Percentiles rank a stretch among this genome's conserved stretches.
These are phyloP conservation scores for Sonneratia alba DNA, from an alignment of 345 rosid genomes.

Conservation along the genomic window DNA sequence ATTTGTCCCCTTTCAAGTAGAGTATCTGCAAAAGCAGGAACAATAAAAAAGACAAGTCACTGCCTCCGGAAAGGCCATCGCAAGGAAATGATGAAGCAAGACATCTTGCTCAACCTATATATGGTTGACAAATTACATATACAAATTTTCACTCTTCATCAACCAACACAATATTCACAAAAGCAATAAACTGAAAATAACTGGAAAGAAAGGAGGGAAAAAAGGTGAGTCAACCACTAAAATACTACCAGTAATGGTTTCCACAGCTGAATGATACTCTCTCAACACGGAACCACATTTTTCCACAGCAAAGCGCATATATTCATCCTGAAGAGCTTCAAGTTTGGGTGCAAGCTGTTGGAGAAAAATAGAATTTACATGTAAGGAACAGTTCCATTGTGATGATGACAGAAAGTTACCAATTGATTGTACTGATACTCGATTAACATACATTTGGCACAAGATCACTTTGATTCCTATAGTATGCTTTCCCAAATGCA, in stretches of 20 bases:
- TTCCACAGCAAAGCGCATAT: constrained; percentile 70
- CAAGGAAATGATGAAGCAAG: not conserved
- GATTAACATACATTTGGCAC: constrained; percentile 58
- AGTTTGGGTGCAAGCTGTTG: constrained; percentile 82
- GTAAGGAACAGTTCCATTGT: not conserved
- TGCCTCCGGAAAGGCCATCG: not conserved
- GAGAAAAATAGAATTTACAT: not conserved
- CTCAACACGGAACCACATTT: constrained; percentile 70
- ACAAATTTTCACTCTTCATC: not conserved
- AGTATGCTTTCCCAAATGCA: constrained; percentile 86
- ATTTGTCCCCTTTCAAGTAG: constrained; percentile 72
- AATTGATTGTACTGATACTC: not conserved
- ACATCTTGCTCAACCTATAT: not conserved
- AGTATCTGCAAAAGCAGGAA: constrained; percentile 2
- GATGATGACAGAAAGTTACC: not conserved
- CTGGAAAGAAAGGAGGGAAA: not conserved
- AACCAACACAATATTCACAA: not conserved
- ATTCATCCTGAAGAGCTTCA: constrained; percentile 89
- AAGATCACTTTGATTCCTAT: constrained; percentile 73
- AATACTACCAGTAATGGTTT: constrained; percentile 70
- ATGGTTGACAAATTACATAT: not conserved
- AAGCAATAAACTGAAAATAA: not conserved
- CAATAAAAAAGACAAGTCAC: not conserved
- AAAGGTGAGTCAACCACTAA: not conserved
- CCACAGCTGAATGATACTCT: constrained; percentile 81